Conservation (phyloP, 106 monocot genomes). For the Triglochin maritima region DNA sequence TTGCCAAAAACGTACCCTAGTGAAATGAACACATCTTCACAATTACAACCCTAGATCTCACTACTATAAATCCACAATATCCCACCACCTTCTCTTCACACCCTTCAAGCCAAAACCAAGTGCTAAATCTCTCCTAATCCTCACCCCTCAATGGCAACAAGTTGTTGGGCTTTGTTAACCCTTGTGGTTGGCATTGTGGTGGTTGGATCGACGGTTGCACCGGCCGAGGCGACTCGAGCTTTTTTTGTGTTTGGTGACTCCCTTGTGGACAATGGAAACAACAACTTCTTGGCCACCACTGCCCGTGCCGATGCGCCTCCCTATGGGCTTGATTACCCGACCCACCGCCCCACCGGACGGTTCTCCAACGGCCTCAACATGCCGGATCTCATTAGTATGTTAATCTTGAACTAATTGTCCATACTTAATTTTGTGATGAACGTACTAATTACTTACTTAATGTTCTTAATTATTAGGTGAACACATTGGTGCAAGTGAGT, state of each 20-base stretch:
- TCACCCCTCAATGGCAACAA: background rate
- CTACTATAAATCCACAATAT: background rate
- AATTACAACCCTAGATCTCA: background rate
- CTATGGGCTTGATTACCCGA: constrained; percentile 71
- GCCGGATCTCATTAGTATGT: constrained; percentile 75
- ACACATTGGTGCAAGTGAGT: constrained; percentile 44
- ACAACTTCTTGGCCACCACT: constrained; percentile 62
- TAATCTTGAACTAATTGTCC: background rate
- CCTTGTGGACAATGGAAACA: constrained; percentile 86
- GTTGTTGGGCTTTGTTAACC: background rate
- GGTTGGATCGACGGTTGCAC: background rate
- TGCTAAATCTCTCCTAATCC: background rate
- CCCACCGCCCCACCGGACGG: constrained; percentile 54
- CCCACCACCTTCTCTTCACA: background rate
- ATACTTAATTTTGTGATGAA: background rate
- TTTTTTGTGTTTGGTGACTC: constrained; percentile 92
- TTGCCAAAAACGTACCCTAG: too few relatives aligned
- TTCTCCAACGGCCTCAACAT: constrained; percentile 84
- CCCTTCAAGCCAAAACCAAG: background rate
- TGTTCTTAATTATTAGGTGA: constrained; percentile 39
- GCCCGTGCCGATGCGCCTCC: constrained; percentile 73
- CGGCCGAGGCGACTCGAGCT: constrained; percentile 36
- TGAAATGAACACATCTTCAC: background rate
- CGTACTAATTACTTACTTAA: background rate
- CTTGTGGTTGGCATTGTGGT: constrained; percentile 10